These are phyloP conservation scores for Salvia splendens DNA, from an alignment of 257 asterid genomes.

Conservation along the genomic window DNA sequence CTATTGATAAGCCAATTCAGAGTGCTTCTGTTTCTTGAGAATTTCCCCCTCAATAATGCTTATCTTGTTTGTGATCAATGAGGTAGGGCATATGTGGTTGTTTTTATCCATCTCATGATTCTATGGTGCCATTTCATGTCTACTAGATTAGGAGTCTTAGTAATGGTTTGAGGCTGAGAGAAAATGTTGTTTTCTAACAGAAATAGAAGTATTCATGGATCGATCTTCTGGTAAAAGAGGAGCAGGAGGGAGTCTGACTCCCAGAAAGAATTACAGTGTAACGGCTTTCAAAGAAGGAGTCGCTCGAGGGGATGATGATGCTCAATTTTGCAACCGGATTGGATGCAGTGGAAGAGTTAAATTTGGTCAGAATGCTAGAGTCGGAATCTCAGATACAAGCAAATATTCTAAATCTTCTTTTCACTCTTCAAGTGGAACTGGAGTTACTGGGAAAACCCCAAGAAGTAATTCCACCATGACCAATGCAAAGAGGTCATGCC, in stretches of 20 bases:
- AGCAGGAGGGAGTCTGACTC: constrained; percentile 38
- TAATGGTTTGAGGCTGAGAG: constrained; percentile 7
- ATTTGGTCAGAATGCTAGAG: constrained; percentile 38
- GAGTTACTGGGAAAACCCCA: constrained; percentile 40
- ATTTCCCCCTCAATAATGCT: background rate
- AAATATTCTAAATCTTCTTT: constrained; percentile 43
- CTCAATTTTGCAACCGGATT: constrained; percentile 70
- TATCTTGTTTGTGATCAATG: background rate
- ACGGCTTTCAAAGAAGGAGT: constrained; percentile 38
- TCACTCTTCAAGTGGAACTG: constrained; percentile 48
- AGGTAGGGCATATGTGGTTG: background rate
- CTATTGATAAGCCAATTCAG: no score
- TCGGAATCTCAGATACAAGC: constrained; percentile 43
- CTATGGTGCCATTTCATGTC: constrained; percentile 2
- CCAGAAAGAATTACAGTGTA: constrained; percentile 44
- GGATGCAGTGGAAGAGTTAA: constrained; percentile 82
- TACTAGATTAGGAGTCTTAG: background rate
- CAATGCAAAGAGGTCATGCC: constrained; percentile 35
- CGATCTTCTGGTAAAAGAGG: constrained; percentile 48
- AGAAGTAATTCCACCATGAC: constrained; percentile 12
- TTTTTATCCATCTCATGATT: constrained; percentile 1
- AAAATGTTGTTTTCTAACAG: constrained; percentile 31
- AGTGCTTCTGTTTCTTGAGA: no score
- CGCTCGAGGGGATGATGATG: constrained; percentile 40
- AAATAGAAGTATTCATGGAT: constrained; percentile 47